Evolutionary conservation across 352 stramenopile genomes (phyloP).

Genomic region (Heterotrichella gracilis): DNA sequence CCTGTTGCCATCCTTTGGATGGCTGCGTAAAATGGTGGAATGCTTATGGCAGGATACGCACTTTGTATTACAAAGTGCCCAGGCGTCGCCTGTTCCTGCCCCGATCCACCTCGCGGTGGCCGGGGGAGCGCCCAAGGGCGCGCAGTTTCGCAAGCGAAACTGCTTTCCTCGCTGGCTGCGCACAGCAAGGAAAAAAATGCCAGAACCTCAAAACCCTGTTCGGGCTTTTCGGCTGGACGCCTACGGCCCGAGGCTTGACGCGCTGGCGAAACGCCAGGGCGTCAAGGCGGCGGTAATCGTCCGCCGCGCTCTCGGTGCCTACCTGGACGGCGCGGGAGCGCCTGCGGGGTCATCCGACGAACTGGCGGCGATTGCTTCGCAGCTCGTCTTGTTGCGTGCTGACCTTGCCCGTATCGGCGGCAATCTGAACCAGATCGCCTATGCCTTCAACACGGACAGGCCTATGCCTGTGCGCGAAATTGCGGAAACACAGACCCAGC

Average conservation of each 20-base stretch:
- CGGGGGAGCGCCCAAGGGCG: background rate
- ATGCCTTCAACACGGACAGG: background rate
- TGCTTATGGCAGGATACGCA: background rate
- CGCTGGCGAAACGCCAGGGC: background rate
- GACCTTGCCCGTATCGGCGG: background rate
- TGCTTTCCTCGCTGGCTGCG: background rate
- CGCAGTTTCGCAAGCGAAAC: background rate
- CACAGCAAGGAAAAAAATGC: background rate
- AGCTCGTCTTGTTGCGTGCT: background rate
- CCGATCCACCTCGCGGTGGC: background rate
- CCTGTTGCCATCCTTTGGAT: background rate
- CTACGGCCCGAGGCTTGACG: background rate
- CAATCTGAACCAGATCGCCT: slow-evolving; percentile 1
- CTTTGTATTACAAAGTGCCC: slow-evolving; percentile 4
- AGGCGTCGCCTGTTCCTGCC: background rate
- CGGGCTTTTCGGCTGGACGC: background rate
- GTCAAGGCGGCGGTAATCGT: background rate
- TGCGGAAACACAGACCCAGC: background rate
- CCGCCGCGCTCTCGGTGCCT: background rate
- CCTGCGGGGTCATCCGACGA: background rate
- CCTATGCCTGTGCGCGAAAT: background rate
- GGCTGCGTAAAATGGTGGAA: background rate
- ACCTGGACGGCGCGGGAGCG: background rate
- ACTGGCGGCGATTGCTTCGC: background rate
- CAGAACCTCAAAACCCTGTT: slow-evolving; percentile 1